A percentile compares a stretch with the other conserved stretches of the same genome.
Evolutionary conservation across 148 eudicot species (phyloP).

Genomic region (Drosera capensis): DNA sequence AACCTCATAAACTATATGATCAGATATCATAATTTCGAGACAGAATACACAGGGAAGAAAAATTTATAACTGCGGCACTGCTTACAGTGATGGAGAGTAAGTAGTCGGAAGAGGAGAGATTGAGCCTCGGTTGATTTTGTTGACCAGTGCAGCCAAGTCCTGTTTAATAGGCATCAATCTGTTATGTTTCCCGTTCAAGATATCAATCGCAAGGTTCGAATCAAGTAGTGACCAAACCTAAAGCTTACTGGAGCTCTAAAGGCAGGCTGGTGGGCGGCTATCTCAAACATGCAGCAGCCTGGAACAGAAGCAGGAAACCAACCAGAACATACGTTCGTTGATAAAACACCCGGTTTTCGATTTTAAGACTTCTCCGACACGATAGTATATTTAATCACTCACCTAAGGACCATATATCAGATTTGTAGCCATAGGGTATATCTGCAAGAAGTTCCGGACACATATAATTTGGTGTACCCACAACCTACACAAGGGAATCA

Average conservation of each 20-base stretch:
- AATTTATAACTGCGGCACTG: not conserved
- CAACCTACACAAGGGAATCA: slow-evolving; percentile 22
- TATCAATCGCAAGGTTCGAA: not conserved
- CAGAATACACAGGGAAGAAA: not conserved
- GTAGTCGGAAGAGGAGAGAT: slow-evolving; percentile 49
- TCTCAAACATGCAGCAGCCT: slow-evolving; percentile 98
- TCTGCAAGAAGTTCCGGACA: slow-evolving; percentile 65
- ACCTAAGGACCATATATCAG: slow-evolving; percentile 75
- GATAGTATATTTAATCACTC: slow-evolving; percentile 3
- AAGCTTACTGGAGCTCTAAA: slow-evolving; percentile 73
- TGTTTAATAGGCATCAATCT: slow-evolving; percentile 8
- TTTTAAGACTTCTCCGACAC: not conserved
- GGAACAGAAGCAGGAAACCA: slow-evolving; percentile 3
- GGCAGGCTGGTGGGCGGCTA: slow-evolving; percentile 88
- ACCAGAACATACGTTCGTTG: not conserved
- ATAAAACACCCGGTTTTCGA: not conserved
- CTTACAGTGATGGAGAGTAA: slow-evolving; percentile 47
- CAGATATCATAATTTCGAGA: not conserved
- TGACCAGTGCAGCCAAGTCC: slow-evolving; percentile 39
- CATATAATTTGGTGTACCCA: slow-evolving; percentile 65
- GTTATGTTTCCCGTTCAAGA: not conserved
- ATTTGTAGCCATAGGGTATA: slow-evolving; percentile 57
- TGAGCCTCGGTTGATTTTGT: slow-evolving; percentile 46
- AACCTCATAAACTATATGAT: too few relatives aligned
- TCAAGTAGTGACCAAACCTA: not conserved